Percentiles rank a stretch among this genome's conserved stretches.
Evolutionary conservation across 805 yeast species (phyloP).

Genomic region (Cephaloascus albidus): DNA sequence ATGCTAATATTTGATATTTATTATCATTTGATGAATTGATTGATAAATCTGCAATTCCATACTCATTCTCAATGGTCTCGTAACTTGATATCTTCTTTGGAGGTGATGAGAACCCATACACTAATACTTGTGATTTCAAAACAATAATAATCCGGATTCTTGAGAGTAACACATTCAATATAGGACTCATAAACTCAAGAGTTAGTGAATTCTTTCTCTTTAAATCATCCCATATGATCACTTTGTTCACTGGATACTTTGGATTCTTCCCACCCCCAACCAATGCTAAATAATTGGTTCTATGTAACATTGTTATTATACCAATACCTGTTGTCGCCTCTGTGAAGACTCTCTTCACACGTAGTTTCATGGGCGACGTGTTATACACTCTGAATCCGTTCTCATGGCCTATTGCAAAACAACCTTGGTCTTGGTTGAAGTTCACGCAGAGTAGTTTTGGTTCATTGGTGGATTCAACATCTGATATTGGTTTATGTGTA

Average conservation of each 20-base stretch:
- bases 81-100: conserved; percentile 58
- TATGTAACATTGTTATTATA: conserved; percentile 68
- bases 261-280: conserved; percentile 88
- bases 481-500: conserved; percentile 17
- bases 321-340: conserved; percentile 53
- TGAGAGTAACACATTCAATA: conserved; percentile 65
- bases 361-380: conserved; percentile 75
- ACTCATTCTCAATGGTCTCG: conserved; percentile 56
- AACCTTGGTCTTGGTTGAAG: conserved; percentile 86
- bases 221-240: conserved; percentile 88
- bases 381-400: conserved; percentile 79
- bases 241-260: conserved; percentile 65
- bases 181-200: conserved; percentile 69
- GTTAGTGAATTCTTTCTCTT: conserved; percentile 64
- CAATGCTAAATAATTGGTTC: conserved; percentile 84
- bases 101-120: conserved; percentile 75
- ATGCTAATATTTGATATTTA: conserved; percentile 50
- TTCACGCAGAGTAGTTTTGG: conserved; percentile 44
- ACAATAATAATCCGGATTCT: conserved; percentile 71
- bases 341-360: conserved; percentile 51
- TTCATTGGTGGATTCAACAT: conserved; percentile 7
- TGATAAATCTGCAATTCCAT: conserved; percentile 54
- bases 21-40: conserved; percentile 13
- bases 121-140: conserved; percentile 53
- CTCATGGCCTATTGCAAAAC: conserved; percentile 79